Percentiles rank a stretch among this genome's conserved stretches.
Conservation (phyloP, 805 yeast genomes). For the Pichia ethanolica region DNA sequence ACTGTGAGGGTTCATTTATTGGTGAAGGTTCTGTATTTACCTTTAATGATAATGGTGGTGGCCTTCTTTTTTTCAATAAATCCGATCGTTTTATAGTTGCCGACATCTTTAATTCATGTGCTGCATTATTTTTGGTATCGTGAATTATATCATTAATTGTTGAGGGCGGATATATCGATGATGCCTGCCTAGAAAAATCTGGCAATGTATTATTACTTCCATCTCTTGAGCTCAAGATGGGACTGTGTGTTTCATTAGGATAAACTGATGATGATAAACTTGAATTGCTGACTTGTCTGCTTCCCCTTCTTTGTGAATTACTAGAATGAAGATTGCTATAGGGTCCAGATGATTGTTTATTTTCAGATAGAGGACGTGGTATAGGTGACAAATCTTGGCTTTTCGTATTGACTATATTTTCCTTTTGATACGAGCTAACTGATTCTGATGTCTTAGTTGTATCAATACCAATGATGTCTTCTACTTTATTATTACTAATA, state of each 20-base stretch:
- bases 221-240: not conserved
- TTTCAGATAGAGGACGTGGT: not conserved
- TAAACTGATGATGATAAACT: slow-evolving; percentile 8
- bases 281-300: not conserved
- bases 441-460: not conserved
- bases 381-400: too few relatives aligned
- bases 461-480: too few relatives aligned
- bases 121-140: not conserved
- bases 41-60: slow-evolving; percentile 5
- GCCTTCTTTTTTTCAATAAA: slow-evolving; percentile 9
- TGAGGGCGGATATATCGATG: slow-evolving; percentile 9
- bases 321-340: not conserved
- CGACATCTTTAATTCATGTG: not conserved
- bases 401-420: too few relatives aligned
- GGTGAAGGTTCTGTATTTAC: not conserved
- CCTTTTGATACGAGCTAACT: not conserved
- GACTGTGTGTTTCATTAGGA: not conserved
- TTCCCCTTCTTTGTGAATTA: too few relatives aligned
- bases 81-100: slow-evolving; percentile 7
- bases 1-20: not conserved
- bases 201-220: slow-evolving; percentile 4
- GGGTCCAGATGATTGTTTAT: not conserved
- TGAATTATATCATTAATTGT: not conserved
- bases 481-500: too few relatives aligned
- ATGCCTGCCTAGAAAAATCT: slow-evolving; percentile 4